Conservation (phyloP, 345 rosid genomes). For the Aegle marmelos region DNA sequence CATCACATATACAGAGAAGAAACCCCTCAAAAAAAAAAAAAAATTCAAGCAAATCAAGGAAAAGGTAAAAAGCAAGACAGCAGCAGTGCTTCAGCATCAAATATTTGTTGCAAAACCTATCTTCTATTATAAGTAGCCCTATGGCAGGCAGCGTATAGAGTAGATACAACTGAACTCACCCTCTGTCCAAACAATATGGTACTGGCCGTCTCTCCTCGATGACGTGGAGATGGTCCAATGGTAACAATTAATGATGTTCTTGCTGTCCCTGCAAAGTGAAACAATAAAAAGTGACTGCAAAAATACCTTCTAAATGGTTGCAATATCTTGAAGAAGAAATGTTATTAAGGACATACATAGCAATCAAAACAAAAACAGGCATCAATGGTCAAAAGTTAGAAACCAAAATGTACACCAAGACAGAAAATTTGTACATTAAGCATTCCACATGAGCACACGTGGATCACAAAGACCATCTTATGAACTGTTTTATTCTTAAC, state of each 20-base stretch:
- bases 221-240: conserved; percentile 85
- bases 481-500: conserved; percentile 6
- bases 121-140: not conserved
- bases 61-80: not conserved
- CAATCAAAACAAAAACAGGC: not conserved
- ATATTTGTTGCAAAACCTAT: not conserved
- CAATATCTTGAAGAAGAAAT: not conserved
- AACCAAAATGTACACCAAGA: conserved; percentile 12
- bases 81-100: not conserved
- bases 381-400: not conserved
- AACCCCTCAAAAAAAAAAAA: not conserved
- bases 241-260: conserved; percentile 83
- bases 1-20: not conserved
- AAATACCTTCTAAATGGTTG: not conserved
- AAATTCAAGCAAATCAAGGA: not conserved
- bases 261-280: conserved; percentile 58
- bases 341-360: not conserved
- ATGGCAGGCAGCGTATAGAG: not conserved
- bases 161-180: conserved; percentile 36
- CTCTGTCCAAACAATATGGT: conserved; percentile 91
- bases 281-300: not conserved
- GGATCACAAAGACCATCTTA: not conserved
- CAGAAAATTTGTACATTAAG: not conserved
- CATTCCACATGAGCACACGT: not conserved
- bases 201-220: conserved; percentile 88